A percentile compares a stretch with the other conserved stretches of the same genome.
Conservation (phyloP, 2,329 filamentous ascomycete genomes). For the Diaporthe caulivora region DNA sequence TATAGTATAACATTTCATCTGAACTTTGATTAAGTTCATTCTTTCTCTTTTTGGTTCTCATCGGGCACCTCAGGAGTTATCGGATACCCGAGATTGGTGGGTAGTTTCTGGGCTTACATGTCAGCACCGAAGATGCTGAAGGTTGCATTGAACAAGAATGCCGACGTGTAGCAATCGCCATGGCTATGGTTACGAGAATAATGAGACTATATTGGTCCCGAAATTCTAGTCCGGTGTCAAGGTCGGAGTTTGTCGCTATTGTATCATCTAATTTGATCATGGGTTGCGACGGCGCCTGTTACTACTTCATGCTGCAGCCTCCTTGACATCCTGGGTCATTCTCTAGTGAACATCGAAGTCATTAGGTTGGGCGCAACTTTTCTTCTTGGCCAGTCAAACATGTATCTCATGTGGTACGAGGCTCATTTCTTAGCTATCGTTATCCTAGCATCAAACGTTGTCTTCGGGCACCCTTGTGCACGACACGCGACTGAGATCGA, state of each 20-base stretch:
- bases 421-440: not conserved
- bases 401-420: not conserved
- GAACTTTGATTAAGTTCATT: not conserved
- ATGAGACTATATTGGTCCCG: not conserved
- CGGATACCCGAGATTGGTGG: not conserved
- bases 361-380: not conserved
- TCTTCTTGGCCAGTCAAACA: not conserved
- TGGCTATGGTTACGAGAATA: not conserved
- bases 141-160: not conserved
- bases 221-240: not conserved
- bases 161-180: not conserved
- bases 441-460: not conserved
- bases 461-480: not conserved
- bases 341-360: not conserved
- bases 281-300: not conserved
- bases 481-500: not conserved
- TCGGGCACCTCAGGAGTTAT: not conserved
- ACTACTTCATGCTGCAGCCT: not conserved
- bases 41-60: not conserved
- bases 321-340: not conserved
- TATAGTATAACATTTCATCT: not conserved
- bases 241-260: not conserved
- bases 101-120: not conserved
- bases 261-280: not conserved
- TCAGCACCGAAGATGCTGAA: not conserved